Evolutionary conservation across 768 basidiomycete species (phyloP).

Genomic region (Collybia mongolica): DNA sequence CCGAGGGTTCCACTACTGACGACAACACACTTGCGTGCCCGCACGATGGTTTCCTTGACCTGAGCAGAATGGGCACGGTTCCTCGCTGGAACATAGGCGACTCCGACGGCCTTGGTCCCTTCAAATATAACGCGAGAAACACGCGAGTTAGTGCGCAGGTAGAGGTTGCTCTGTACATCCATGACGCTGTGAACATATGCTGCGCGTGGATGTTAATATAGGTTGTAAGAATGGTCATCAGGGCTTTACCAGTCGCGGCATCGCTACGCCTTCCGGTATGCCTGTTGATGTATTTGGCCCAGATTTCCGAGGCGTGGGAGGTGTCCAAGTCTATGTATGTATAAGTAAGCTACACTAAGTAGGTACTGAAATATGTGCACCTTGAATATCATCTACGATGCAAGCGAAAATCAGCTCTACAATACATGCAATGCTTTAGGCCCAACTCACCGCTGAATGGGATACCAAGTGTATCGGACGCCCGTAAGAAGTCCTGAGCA

Average conservation of each 20-base stretch:
- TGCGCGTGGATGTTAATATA: slow-evolving; percentile 14
- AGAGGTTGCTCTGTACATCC: slow-evolving; percentile 67
- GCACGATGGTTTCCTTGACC: slow-evolving; percentile 61
- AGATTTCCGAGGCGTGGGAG: slow-evolving; percentile 64
- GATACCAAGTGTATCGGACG: slow-evolving; percentile 56
- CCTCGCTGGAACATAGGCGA: slow-evolving; percentile 64
- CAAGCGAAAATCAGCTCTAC: not conserved
- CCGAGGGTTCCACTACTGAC: slow-evolving; percentile 67
- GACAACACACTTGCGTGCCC: slow-evolving; percentile 66
- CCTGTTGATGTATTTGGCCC: slow-evolving; percentile 78
- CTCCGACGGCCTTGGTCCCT: slow-evolving; percentile 68
- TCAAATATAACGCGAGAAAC: slow-evolving; percentile 72
- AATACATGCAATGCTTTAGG: not conserved
- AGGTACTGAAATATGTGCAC: slow-evolving; percentile 16
- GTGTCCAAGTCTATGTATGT: slow-evolving; percentile 47
- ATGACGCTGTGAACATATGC: slow-evolving; percentile 72
- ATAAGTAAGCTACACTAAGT: not conserved
- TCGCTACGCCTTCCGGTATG: slow-evolving; percentile 72
- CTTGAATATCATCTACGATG: slow-evolving; percentile 60
- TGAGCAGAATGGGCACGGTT: slow-evolving; percentile 53
- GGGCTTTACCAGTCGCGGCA: slow-evolving; percentile 55
- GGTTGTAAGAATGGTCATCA: not conserved
- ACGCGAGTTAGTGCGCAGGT: slow-evolving; percentile 63
- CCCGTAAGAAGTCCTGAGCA: slow-evolving; percentile 70
- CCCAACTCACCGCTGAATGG: slow-evolving; percentile 58